Evolutionary conservation across 2,329 filamentous ascomycete genomes (phyloP), one percentile per base, ranked within the genome.

Genomic region (Alternaria arborescens): DNA sequence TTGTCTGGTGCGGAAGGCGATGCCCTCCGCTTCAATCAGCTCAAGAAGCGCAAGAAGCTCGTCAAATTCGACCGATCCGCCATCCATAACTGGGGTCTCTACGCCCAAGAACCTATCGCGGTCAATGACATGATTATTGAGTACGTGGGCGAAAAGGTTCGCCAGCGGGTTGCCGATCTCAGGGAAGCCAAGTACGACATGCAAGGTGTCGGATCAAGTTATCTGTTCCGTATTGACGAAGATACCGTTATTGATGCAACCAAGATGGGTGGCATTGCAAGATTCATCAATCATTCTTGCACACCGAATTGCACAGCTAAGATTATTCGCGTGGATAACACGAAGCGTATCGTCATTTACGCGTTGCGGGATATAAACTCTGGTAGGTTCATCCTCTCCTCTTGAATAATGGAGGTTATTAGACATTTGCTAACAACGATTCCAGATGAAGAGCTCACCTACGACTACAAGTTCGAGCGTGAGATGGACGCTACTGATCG

Each of bases 101-200:
- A 99, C 76, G 94, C 95, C 4, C 94, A 97, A 85, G 95, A 99
- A 81, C 95, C 97, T 75, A 99, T 99, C 66, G 88, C 91, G 61
- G 93, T 94, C 77, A 96, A 97, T 78, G 95, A 99, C 80, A 97
- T 99, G 93, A 99, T 99, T 77, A 99, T 99, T 75, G 95, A 99
- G 81, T 99, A 99, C 77, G 95, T 99, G 11, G 95, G 95, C 62
- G 95, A 99, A 81, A 95, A 97, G 79, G 93, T 99, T 38, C 89
- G 95, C 58, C 95, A 99, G 80, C 93, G 96, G 74, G 95, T 99
- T 61, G 94, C 95, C n/a, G 95, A 99, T 79, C 89, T 98, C 76
- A 90, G 95, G 58, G 95, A 99, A 82, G 88, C 90, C 67, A 88
- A 90, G 61, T 99, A 99, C 78, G 87, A 97, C 66, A 94, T 95